Evolutionary conservation across 2,329 filamentous ascomycete genomes (phyloP).

Genomic region (Aspergillus felis): DNA sequence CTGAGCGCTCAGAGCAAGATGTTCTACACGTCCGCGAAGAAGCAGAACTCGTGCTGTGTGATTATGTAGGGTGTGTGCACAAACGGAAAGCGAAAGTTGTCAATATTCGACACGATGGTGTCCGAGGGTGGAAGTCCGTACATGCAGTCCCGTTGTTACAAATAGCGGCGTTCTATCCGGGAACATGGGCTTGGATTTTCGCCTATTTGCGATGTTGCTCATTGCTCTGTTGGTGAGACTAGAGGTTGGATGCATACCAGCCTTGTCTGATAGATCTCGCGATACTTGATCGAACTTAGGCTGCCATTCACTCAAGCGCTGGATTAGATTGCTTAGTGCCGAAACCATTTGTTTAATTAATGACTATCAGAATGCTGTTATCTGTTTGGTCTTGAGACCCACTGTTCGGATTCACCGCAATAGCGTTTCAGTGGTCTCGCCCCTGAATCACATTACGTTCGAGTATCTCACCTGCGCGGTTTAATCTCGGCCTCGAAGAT

Average conservation of each 20-base stretch:
- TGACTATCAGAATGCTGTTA: not conserved
- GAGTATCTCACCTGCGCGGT: not conserved
- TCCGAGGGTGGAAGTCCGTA: not conserved
- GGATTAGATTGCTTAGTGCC: not conserved
- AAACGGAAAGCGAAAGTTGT: not conserved
- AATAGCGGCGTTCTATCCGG: not conserved
- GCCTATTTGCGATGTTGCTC: not conserved
- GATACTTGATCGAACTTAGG: not conserved
- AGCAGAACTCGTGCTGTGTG: conserved; percentile 70
- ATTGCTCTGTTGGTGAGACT: not conserved
- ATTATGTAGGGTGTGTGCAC: not conserved
- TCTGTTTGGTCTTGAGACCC: not conserved
- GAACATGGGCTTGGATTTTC: not conserved
- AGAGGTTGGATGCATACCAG: not conserved
- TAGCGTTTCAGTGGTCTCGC: not conserved
- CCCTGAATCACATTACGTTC: not conserved
- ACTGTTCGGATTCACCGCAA: not conserved
- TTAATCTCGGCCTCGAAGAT: not conserved
- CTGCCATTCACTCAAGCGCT: not conserved
- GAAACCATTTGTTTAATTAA: not conserved
- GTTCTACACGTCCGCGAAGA: conserved; percentile 83
- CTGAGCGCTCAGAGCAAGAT: conserved; percentile 92
- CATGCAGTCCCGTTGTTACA: not conserved
- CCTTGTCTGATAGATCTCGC: not conserved
- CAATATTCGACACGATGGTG: not conserved